Evolutionary conservation across 257 asterid genomes (phyloP).

Genomic region (Primulina tabacum): DNA sequence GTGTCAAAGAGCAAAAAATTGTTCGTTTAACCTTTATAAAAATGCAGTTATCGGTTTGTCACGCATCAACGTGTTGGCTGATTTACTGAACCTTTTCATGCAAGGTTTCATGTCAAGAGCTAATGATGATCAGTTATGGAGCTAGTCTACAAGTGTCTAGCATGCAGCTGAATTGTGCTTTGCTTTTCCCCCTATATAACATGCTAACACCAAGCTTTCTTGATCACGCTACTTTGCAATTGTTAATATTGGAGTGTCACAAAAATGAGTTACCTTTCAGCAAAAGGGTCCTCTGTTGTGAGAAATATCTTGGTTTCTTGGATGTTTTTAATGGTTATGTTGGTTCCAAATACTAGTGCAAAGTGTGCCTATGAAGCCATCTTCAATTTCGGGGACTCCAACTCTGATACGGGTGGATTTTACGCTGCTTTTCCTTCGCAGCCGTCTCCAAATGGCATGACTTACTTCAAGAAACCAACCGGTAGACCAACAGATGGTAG

Average conservation of each 20-base stretch:
- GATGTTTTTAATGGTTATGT: slow-evolving; percentile 25
- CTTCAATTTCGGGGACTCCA: slow-evolving; percentile 73
- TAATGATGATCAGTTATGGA: slow-evolving; percentile 10
- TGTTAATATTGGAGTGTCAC: neutral
- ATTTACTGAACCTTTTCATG: neutral
- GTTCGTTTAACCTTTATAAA: neutral
- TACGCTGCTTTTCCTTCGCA: slow-evolving; percentile 67
- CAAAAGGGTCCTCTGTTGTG: neutral
- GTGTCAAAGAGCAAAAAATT: neutral
- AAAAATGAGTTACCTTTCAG: slow-evolving; percentile 19
- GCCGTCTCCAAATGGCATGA: slow-evolving; percentile 62
- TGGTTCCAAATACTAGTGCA: slow-evolving; percentile 27
- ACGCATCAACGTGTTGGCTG: neutral
- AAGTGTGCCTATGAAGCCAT: slow-evolving; percentile 54
- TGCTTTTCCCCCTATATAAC: neutral
- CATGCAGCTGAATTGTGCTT: neutral
- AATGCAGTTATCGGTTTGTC: neutral
- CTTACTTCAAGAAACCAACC: slow-evolving; percentile 60
- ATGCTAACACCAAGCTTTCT: neutral
- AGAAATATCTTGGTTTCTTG: slow-evolving; percentile 28
- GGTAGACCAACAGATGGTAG: slow-evolving; percentile 70
- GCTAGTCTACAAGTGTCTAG: slow-evolving; percentile 12
- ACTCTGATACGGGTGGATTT: slow-evolving; percentile 68
- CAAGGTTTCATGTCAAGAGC: neutral
- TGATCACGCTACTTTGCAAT: neutral